These are phyloP conservation scores for Penicillium diatomitis DNA, from an alignment of 495 filamentous ascomycete species.

Conservation along the genomic window DNA sequence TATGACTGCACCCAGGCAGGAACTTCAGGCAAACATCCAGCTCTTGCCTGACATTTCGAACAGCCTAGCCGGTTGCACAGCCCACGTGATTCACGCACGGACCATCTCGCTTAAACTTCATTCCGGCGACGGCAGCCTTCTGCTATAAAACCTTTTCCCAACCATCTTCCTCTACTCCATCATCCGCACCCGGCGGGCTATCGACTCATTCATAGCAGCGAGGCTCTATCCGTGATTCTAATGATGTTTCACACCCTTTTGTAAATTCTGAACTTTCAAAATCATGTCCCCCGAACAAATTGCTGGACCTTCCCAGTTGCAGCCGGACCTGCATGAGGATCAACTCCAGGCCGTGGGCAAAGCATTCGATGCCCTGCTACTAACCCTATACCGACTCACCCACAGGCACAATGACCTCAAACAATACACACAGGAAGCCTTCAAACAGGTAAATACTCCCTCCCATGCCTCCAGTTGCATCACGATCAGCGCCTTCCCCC, in stretches of 20 bases:
- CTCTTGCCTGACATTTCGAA: too few relatives aligned
- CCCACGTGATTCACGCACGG: conserved; percentile 27
- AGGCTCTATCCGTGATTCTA: background rate
- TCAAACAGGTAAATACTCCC: conserved; percentile 41
- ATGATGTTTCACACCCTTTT: conserved; percentile 9
- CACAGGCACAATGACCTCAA: conserved; percentile 37
- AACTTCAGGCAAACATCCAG: too few relatives aligned
- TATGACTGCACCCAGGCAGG: too few relatives aligned
- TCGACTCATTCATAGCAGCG: conserved; percentile 4
- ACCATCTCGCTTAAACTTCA: conserved; percentile 35
- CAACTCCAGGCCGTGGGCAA: conserved; percentile 33
- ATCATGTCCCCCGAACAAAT: conserved; percentile 34
- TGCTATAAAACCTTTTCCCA: conserved; percentile 14
- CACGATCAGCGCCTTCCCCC: too few relatives aligned
- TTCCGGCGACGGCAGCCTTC: conserved; percentile 10
- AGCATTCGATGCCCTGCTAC: conserved; percentile 41
- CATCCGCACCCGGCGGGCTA: conserved; percentile 9
- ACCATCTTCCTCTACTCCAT: conserved; percentile 6
- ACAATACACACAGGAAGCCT: conserved; percentile 30
- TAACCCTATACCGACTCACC: conserved; percentile 39
- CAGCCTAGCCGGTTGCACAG: too few relatives aligned
- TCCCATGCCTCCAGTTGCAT: too few relatives aligned
- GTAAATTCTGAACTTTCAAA: conserved; percentile 10
- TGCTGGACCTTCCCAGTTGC: conserved; percentile 22
- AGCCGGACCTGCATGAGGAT: conserved; percentile 26